These are phyloP conservation scores for Solanum bulbocastanum DNA, from an alignment of 257 asterid genomes.

Conservation along the genomic window DNA sequence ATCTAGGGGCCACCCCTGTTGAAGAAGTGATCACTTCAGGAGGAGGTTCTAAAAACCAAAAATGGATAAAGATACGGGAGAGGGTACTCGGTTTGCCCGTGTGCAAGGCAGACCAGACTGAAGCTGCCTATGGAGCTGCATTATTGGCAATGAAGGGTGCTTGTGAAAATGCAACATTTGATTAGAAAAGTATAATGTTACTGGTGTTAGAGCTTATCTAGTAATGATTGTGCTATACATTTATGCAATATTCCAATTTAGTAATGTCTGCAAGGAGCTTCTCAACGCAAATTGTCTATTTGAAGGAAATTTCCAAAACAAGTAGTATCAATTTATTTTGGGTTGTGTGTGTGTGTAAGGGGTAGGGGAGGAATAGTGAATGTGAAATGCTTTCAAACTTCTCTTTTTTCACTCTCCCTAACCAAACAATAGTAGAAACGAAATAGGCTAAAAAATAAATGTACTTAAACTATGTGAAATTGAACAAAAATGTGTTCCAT, in stretches of 20 bases:
- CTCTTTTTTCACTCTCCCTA: background rate
- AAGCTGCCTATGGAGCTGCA: constrained; percentile 97
- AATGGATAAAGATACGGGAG: constrained; percentile 74
- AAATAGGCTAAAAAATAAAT: background rate
- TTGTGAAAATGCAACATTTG: background rate
- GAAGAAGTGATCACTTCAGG: constrained; percentile 86
- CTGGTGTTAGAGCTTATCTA: background rate
- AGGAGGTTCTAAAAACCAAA: constrained; percentile 76
- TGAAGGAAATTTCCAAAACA: background rate
- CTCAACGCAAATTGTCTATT: background rate
- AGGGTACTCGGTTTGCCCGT: constrained; percentile 80
- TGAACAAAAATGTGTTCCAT: too few species aligned
- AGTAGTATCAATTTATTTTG: background rate
- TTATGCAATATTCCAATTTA: background rate
- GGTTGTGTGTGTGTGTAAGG: background rate
- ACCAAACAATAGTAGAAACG: background rate
- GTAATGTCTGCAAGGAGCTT: background rate
- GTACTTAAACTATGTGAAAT: background rate
- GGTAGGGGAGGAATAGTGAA: background rate
- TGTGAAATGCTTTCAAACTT: background rate
- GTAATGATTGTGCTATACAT: background rate
- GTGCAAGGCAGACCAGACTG: constrained; percentile 58
- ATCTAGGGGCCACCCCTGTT: constrained; percentile 82
- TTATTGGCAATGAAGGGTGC: constrained; percentile 67
- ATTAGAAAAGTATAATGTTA: background rate